These are phyloP conservation scores for Tricholoma terreum DNA, from an alignment of 768 basidiomycete genomes.

Conservation along the genomic window DNA sequence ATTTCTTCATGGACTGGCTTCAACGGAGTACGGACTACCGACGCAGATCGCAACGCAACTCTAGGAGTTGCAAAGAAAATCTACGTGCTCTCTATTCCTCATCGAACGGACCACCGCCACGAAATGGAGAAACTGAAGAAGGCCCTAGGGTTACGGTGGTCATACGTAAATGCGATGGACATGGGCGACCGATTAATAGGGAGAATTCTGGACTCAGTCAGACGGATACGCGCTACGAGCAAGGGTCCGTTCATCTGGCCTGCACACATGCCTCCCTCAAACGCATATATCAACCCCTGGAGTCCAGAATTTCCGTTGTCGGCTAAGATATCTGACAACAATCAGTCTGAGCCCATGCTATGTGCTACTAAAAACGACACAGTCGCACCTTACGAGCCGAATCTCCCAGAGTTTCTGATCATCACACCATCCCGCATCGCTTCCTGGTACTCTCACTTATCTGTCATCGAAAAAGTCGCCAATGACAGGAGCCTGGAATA, in stretches of 20 bases:
- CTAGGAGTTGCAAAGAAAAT: conserved; percentile 42
- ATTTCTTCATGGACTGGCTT: background rate
- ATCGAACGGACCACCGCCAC: conserved; percentile 49
- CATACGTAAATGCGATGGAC: conserved; percentile 49
- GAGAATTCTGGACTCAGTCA: conserved; percentile 43
- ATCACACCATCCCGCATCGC: conserved; percentile 62
- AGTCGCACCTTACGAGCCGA: conserved; percentile 30
- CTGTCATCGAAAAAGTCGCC: conserved; percentile 44
- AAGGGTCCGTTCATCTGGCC: conserved; percentile 13
- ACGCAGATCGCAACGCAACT: conserved; percentile 7
- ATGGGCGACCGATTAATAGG: conserved; percentile 35
- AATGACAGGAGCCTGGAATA: conserved; percentile 19
- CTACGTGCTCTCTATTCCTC: conserved; percentile 60
- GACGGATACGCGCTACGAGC: conserved; percentile 23
- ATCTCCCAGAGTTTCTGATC: conserved; percentile 43
- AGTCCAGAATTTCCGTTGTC: conserved; percentile 19
- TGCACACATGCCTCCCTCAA: conserved; percentile 23
- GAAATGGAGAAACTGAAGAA: conserved; percentile 56
- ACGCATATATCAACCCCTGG: conserved; percentile 24
- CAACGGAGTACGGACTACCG: background rate
- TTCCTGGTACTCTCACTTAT: conserved; percentile 53
- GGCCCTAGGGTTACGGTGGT: conserved; percentile 49
- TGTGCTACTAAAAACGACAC: conserved; percentile 30
- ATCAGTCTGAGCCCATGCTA: conserved; percentile 13
- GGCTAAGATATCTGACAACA: too few species aligned